These are phyloP conservation scores for Calendula officinalis DNA, from an alignment of 129 eudicot genomes.

Conservation along the genomic window DNA sequence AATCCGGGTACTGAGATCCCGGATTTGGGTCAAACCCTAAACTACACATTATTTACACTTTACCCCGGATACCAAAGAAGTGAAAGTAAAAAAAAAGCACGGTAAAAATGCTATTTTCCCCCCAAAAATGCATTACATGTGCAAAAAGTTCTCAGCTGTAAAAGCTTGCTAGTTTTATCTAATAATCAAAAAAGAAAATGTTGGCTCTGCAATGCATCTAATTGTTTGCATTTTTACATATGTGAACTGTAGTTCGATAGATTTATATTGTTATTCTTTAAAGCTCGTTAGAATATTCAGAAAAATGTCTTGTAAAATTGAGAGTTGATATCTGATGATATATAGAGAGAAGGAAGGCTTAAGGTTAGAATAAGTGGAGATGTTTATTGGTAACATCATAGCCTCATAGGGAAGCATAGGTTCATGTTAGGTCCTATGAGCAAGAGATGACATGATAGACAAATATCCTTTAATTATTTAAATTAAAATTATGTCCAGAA, in stretches of 20 bases:
- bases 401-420: slow-evolving; percentile 1
- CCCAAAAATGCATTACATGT: too few species aligned
- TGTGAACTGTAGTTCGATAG: slow-evolving; percentile 3
- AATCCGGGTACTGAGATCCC: too few species aligned
- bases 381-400: too few species aligned
- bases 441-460: slow-evolving; percentile 9
- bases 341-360: neutral
- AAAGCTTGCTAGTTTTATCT: slow-evolving; percentile 4
- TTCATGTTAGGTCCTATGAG: slow-evolving; percentile 9
- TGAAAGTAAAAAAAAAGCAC: too few species aligned
- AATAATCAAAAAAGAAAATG: neutral
- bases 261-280: neutral
- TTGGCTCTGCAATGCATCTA: neutral
- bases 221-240: slow-evolving; percentile 1
- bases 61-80: too few species aligned
- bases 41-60: too few species aligned
- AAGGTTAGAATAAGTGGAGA: too few species aligned
- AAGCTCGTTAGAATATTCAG: neutral
- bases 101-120: too few species aligned
- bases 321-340: too few species aligned
- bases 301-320: too few species aligned
- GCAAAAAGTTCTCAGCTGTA: too few species aligned
- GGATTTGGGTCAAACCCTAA: too few species aligned
- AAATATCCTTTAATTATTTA: neutral
- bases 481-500: neutral